Conservation (phyloP, 768 basidiomycete species). For the Suillus americanus region DNA sequence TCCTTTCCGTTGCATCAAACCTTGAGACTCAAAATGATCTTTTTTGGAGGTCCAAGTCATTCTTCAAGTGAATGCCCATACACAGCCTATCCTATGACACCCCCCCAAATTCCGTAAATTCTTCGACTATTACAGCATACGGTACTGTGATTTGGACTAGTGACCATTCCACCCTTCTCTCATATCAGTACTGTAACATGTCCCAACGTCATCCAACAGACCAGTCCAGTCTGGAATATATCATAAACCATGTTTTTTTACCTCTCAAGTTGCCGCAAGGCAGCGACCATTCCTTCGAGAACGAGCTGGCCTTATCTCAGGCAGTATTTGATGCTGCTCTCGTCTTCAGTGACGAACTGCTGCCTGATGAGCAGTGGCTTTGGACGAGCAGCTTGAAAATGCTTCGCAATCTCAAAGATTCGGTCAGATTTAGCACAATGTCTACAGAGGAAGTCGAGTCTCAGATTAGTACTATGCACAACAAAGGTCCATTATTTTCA, state of each 20-base stretch:
- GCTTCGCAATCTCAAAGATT: conserved; percentile 24
- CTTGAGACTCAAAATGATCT: not conserved
- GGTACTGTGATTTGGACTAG: not conserved
- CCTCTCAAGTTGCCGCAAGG: conserved; percentile 41
- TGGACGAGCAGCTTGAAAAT: conserved; percentile 36
- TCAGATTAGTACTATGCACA: conserved; percentile 20
- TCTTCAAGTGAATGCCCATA: not conserved
- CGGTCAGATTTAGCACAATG: conserved; percentile 5
- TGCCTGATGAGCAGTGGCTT: conserved; percentile 6
- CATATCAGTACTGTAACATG: not conserved
- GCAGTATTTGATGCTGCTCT: conserved; percentile 18
- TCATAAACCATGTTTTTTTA: conserved; percentile 42
- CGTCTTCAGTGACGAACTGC: conserved; percentile 17
- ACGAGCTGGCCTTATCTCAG: conserved; percentile 28
- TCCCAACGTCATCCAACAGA: not conserved
- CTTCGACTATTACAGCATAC: not conserved
- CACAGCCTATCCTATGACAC: not conserved
- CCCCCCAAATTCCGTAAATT: not conserved
- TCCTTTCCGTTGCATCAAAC: not conserved
- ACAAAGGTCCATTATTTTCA: conserved; percentile 9
- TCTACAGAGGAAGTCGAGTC: conserved; percentile 14
- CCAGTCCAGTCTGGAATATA: conserved; percentile 22
- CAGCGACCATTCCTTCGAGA: conserved; percentile 27
- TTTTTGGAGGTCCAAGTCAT: not conserved
- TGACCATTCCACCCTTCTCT: too few species aligned